phyloP scores from a whole-genome alignment of 192 early-diverging fungal species.

The Podila epigama region DNA sequence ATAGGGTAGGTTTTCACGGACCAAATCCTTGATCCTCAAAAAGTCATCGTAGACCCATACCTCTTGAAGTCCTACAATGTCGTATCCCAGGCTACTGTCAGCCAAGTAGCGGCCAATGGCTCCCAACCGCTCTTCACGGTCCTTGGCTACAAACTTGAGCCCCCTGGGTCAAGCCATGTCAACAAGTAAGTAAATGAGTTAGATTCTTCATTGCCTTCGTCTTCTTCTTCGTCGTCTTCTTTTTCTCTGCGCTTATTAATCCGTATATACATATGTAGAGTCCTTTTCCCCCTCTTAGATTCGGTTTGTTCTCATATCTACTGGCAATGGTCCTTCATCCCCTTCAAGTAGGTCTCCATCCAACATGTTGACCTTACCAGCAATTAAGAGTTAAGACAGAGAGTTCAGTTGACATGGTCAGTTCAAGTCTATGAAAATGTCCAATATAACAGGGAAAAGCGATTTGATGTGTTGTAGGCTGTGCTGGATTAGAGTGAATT shows the following conservation, averaged over 20 bases:
- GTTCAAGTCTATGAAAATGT: neutral
- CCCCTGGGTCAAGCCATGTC: too few relatives aligned
- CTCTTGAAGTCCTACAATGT: conserved; percentile 42
- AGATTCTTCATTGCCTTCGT: too few relatives aligned
- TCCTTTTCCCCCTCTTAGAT: too few relatives aligned
- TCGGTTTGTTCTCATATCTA: too few relatives aligned
- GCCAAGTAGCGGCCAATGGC: conserved; percentile 58
- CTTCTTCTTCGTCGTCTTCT: too few relatives aligned
- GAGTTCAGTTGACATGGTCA: conserved; percentile 24
- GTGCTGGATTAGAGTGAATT: too few relatives aligned
- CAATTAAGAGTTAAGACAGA: conserved; percentile 59
- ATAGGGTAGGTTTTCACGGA: conserved; percentile 7
- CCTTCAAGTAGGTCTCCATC: too few relatives aligned
- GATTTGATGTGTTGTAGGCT: too few relatives aligned
- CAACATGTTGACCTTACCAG: conserved; percentile 51
- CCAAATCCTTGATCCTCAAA: conserved; percentile 4
- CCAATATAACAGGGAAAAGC: neutral
- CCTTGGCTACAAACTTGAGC: conserved; percentile 52
- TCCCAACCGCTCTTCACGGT: conserved; percentile 50
- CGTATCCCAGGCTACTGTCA: conserved; percentile 10
- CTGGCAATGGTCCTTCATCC: neutral
- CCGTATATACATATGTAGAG: too few relatives aligned
- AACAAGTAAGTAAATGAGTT: too few relatives aligned
- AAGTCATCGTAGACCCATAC: conserved; percentile 27
- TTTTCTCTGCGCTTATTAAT: too few relatives aligned